A percentile compares a stretch with the other conserved stretches of the same genome.
Conservation (phyloP, 2,329 filamentous ascomycete genomes). For the Ambrosiella beaveri region DNA sequence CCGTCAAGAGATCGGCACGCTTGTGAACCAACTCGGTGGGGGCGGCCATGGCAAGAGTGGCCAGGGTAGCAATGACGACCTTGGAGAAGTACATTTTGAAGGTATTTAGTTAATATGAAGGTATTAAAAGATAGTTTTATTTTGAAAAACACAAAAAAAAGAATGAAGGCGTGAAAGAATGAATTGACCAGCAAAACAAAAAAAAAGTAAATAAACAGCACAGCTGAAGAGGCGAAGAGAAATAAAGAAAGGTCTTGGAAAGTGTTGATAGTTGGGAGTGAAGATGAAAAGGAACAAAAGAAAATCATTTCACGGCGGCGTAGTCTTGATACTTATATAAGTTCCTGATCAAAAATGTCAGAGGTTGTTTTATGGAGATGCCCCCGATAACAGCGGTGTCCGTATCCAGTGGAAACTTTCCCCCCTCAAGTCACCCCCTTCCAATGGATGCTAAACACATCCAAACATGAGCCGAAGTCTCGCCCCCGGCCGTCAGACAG, state of each 20-base stretch:
- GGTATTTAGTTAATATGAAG: background rate
- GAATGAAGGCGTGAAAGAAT: background rate
- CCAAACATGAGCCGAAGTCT: background rate
- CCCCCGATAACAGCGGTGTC: background rate
- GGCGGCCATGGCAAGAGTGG: conserved; percentile 21
- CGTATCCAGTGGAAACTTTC: background rate
- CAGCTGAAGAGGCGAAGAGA: conserved; percentile 9
- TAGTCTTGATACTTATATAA: background rate
- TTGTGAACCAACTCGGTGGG: conserved; percentile 19
- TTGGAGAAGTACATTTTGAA: conserved; percentile 24
- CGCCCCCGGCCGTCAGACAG: background rate
- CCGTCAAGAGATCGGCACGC: conserved; percentile 18
- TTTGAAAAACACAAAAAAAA: background rate
- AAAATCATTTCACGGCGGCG: background rate
- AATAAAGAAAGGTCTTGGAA: conserved; percentile 6
- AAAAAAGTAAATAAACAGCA: conserved; percentile 10
- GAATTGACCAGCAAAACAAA: conserved; percentile 13
- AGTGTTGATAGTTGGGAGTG: conserved; percentile 6
- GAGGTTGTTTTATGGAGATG: background rate
- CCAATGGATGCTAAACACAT: background rate
- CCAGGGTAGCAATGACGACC: conserved; percentile 22
- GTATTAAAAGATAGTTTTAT: conserved; percentile 1
- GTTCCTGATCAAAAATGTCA: background rate
- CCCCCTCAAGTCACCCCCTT: background rate
- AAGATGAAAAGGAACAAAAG: conserved; percentile 6